Conservation (phyloP, 2,329 filamentous ascomycete genomes). For the Pyrenophora teres region DNA sequence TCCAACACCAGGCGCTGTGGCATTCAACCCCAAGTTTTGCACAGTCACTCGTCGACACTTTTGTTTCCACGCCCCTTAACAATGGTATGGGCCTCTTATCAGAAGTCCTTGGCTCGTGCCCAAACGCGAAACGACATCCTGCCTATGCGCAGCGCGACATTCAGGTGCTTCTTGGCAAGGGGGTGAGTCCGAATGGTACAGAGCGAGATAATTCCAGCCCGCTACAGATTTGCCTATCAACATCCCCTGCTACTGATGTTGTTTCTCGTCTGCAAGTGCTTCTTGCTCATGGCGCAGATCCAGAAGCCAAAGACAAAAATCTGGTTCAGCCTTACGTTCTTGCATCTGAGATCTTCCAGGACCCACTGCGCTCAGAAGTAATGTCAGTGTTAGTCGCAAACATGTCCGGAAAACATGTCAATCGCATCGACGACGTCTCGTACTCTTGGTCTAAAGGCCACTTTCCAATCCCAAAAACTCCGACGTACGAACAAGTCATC, state of each 20-base stretch:
- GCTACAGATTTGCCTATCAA: slow-evolving; percentile 33
- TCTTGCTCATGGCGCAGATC: slow-evolving; percentile 39
- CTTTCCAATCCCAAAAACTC: slow-evolving; percentile 36
- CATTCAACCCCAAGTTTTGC: slow-evolving; percentile 36
- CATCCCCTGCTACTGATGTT: slow-evolving; percentile 36
- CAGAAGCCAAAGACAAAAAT: slow-evolving; percentile 28
- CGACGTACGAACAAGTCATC: slow-evolving; percentile 32
- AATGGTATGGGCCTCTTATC: slow-evolving; percentile 33
- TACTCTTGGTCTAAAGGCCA: slow-evolving; percentile 25
- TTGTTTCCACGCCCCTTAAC: slow-evolving; percentile 6
- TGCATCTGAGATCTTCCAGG: slow-evolving; percentile 35
- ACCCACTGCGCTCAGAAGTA: slow-evolving; percentile 30
- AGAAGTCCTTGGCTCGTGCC: slow-evolving; percentile 38
- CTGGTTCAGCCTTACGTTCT: slow-evolving; percentile 30
- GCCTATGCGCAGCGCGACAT: slow-evolving; percentile 39
- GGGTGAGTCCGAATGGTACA: slow-evolving; percentile 33
- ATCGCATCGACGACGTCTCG: slow-evolving; percentile 12
- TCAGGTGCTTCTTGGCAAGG: slow-evolving; percentile 31
- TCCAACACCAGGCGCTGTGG: slow-evolving; percentile 42
- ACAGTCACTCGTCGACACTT: slow-evolving; percentile 31
- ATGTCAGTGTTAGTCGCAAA: slow-evolving; percentile 34
- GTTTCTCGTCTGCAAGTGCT: slow-evolving; percentile 30
- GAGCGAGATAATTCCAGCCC: slow-evolving; percentile 26
- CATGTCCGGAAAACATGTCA: slow-evolving; percentile 23
- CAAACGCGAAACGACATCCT: slow-evolving; percentile 38